A percentile compares a stretch with the other conserved stretches of the same genome.
Conservation (phyloP, 2,329 filamentous ascomycete genomes). For the Phoma sp. region DNA sequence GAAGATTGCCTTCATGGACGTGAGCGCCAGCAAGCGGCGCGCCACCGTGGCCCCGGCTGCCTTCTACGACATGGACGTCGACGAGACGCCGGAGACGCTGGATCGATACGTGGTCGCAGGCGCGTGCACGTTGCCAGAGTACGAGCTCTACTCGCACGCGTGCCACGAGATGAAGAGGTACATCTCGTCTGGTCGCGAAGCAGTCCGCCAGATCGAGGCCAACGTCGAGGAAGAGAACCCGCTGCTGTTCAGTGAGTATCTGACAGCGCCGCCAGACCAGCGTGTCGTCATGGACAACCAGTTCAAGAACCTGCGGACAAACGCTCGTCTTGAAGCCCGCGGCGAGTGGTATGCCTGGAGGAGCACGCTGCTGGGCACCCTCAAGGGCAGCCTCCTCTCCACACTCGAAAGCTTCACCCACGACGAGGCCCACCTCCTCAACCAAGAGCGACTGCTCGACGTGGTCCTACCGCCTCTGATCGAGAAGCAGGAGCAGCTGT, state of each 20-base stretch:
- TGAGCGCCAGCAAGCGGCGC: conserved; percentile 92
- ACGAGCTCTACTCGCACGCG: conserved; percentile 93
- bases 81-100: conserved; percentile 61
- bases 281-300: conserved; percentile 91
- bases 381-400: conserved; percentile 79
- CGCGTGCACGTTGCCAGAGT: conserved; percentile 88
- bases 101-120: conserved; percentile 86
- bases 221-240: conserved; percentile 92
- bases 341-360: conserved; percentile 99
- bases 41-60: conserved; percentile 68
- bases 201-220: conserved; percentile 88
- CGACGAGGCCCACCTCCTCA: conserved; percentile 71
- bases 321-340: conserved; percentile 88
- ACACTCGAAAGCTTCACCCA: conserved; percentile 77
- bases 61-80: conserved; percentile 46
- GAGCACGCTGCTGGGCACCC: conserved; percentile 81
- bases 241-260: conserved; percentile 88
- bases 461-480: conserved; percentile 70
- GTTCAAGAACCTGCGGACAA: conserved; percentile 96
- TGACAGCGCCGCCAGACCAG: conserved; percentile 81
- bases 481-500: conserved; percentile 66
- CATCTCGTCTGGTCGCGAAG: conserved; percentile 88
- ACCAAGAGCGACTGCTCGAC: conserved; percentile 73
- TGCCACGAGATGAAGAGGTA: conserved; percentile 97
- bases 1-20: conserved; percentile 96